Evolutionary conservation across 495 filamentous ascomycete species (phyloP).

Genomic region (Cercophora samala): DNA sequence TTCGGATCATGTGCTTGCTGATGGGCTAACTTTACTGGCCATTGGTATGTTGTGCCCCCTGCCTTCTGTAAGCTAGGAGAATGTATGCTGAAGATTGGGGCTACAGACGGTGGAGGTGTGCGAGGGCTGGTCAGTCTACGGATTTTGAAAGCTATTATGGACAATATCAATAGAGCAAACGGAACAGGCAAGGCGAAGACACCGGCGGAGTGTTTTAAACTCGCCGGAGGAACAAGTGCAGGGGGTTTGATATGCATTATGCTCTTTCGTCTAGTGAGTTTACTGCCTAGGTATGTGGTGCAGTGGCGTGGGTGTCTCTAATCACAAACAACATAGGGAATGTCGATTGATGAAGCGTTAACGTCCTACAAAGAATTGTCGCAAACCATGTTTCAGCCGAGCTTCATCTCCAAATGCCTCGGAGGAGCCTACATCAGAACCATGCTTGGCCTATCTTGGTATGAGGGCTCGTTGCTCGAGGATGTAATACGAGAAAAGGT

Average conservation of each 20-base stretch:
- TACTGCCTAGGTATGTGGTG: too few relatives aligned
- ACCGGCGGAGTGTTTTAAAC: not conserved
- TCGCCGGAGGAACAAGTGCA: not conserved
- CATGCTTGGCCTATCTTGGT: not conserved
- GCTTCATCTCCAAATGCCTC: not conserved
- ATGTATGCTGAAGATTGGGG: too few relatives aligned
- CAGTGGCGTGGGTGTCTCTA: too few relatives aligned
- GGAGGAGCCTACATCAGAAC: not conserved
- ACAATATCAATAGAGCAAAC: not conserved
- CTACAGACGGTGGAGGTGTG: not conserved
- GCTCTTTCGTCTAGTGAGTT: not conserved
- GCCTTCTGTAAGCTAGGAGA: too few relatives aligned
- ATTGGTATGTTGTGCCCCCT: not conserved
- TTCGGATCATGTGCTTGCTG: not conserved
- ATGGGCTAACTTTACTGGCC: not conserved
- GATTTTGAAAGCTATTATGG: not conserved
- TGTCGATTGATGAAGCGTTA: not conserved
- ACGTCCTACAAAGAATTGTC: not conserved
- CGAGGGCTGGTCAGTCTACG: not conserved
- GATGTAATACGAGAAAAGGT: not conserved
- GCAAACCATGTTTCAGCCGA: not conserved
- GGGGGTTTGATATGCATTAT: not conserved
- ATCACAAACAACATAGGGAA: not conserved
- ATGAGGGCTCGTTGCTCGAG: not conserved
- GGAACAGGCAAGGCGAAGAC: not conserved